These are phyloP conservation scores for Eremochloa ophiuroides DNA, from an alignment of 176 grass and related monocot species.

Conservation along the genomic window DNA sequence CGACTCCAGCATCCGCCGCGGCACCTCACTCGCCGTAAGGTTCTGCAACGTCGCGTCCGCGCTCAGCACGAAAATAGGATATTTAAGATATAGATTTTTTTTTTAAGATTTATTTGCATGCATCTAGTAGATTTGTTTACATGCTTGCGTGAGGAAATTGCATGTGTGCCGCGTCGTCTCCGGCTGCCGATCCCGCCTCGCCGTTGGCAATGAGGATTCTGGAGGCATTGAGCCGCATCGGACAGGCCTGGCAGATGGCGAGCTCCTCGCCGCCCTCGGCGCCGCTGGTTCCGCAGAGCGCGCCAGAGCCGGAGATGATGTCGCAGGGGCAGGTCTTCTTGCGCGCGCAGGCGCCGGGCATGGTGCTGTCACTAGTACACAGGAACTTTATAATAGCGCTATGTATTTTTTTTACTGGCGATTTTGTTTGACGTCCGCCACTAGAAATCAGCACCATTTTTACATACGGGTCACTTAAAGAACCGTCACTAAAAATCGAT, in stretches of 20 bases:
- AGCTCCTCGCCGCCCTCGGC: constrained; percentile 20
- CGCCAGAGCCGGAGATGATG: constrained; percentile 26
- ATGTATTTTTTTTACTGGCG: no score
- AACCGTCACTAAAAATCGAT: no score
- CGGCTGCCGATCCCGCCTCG: no score
- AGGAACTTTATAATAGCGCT: no score
- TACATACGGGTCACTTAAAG: no score
- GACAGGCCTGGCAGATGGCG: constrained; percentile 55
- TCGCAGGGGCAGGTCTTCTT: constrained; percentile 23
- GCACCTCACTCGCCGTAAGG: constrained; percentile 48
- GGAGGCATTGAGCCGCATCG: background rate
- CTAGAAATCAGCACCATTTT: no score
- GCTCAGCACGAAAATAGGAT: constrained; percentile 57
- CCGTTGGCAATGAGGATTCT: constrained; percentile 27
- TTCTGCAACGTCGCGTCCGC: constrained; percentile 71
- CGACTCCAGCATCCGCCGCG: constrained; percentile 20
- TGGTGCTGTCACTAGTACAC: no score
- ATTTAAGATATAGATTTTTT: no score
- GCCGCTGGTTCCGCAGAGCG: constrained; percentile 43
- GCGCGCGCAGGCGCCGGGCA: constrained; percentile 57
- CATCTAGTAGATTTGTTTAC: no score
- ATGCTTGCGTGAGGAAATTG: no score
- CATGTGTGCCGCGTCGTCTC: rapidly evolving
- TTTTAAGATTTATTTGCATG: no score
- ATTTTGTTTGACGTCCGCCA: no score